Percentiles rank a stretch among this genome's conserved stretches.
phyloP scores from a whole-genome alignment of 768 basidiomycete genomes.

The Suillus subluteus region DNA sequence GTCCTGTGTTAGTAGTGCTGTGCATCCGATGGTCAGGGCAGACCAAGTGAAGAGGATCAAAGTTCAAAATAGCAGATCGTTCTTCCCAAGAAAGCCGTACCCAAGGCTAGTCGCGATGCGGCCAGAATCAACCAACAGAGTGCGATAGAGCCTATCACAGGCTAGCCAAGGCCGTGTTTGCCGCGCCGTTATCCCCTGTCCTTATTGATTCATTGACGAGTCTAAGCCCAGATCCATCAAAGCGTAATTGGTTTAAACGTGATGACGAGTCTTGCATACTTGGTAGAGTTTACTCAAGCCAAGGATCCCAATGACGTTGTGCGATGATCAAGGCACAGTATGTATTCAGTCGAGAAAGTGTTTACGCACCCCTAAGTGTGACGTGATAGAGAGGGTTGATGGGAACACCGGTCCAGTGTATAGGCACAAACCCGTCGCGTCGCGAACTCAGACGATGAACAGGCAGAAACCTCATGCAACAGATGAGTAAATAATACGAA shows the following conservation, averaged over 20 bases:
- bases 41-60: neutral
- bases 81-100: neutral
- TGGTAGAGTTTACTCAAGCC: neutral
- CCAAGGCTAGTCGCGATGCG: neutral
- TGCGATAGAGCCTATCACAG: neutral
- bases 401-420: neutral
- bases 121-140: neutral
- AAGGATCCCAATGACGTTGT: neutral
- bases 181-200: neutral
- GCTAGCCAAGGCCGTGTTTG: neutral
- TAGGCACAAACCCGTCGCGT: neutral
- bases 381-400: neutral
- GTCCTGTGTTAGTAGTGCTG: neutral
- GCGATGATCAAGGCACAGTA: neutral
- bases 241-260: neutral
- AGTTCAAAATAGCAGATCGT: neutral
- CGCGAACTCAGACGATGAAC: neutral
- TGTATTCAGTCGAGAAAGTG: neutral
- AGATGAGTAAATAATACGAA: neutral
- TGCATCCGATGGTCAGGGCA: neutral
- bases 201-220: neutral
- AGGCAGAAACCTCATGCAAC: slow-evolving; percentile 8
- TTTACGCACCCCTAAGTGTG: slow-evolving; percentile 4
- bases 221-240: neutral
- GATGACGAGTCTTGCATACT: neutral